Evolutionary conservation across 305 asterid species (phyloP), one percentile per base, ranked within the genome.

Genomic region (Stenogyne calaminthoides): DNA sequence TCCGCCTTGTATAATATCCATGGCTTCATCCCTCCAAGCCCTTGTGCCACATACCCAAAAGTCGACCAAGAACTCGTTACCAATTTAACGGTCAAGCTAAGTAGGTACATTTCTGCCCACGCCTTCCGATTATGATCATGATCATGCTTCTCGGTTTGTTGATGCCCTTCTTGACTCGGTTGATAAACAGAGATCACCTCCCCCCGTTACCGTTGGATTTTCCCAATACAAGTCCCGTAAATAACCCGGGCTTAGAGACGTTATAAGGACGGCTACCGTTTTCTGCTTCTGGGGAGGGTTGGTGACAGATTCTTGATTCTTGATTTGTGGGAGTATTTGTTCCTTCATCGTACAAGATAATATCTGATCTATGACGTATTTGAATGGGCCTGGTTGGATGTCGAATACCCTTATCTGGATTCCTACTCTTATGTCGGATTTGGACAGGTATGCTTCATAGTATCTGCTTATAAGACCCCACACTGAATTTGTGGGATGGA

Each of bases 41-140:
- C 88, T 40, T 95, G 97, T 49, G 98, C 99, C 70, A 95, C 97
- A 69, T 92, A 95, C 4, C 99, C 99, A 29, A 92, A 95, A 34
- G 98, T 95, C 0, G 98, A 92, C 89, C 89, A 82, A n/a, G 91
- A 80, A 58, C 96, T 95, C 11, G 98, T 95, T 9, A 92, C 96
- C 83, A 92, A 56, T 76, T 84, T 92, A 78, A 92, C 99, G 20
- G 84, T 83, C 70, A 90, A 76, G 78, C 97, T 87, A 63, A 95
- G 79, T 37, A 95, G 77, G 70, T 95, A 95, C 80, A 95, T 90
- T 62, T 95, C 98, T 0, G 98, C 96, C 97, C 87, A 89, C 4
- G 98, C 94, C 81, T 88, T 92, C 10, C 79, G 80, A 20, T 88
- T 84, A 64, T 92, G 97, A 72, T n/a, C n/a, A n/a, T n/a, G n/a